These are phyloP conservation scores for Rhizopogon roseolus DNA, from an alignment of 768 basidiomycete species.

Conservation along the genomic window DNA sequence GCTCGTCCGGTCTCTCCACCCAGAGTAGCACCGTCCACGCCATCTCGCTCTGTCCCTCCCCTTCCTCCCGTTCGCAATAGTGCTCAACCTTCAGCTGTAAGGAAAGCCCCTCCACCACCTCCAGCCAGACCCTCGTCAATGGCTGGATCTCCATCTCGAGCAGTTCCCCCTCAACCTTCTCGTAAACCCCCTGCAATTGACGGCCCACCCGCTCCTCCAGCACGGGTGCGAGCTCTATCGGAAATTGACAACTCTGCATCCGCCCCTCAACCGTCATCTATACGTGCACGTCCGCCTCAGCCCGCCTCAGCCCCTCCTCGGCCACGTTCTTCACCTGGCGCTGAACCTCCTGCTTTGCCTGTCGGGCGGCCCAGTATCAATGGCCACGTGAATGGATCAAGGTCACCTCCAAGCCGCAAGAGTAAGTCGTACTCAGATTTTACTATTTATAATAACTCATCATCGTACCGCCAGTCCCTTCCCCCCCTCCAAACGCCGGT, in stretches of 20 bases:
- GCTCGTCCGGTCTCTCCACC: constrained; percentile 23
- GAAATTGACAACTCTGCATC: constrained; percentile 32
- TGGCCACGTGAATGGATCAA: constrained; percentile 24
- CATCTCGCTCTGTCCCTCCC: constrained; percentile 14
- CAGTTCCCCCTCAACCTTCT: constrained; percentile 34
- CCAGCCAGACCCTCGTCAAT: constrained; percentile 37
- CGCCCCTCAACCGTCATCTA: constrained; percentile 5
- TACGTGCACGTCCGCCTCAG: constrained; percentile 7
- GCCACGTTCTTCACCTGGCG: constrained; percentile 21
- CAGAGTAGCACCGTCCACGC: constrained; percentile 7
- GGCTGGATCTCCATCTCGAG: constrained; percentile 22
- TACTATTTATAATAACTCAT: constrained; percentile 6
- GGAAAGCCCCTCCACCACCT: constrained; percentile 41
- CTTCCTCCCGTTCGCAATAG: constrained; percentile 28
- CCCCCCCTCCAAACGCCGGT: constrained; percentile 60
- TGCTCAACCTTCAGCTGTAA: constrained; percentile 33
- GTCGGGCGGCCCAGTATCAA: constrained; percentile 8
- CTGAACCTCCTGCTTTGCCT: constrained; percentile 13
- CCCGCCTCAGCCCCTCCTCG: constrained; percentile 16
- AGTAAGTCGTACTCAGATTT: constrained; percentile 33
- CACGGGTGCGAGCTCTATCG: constrained; percentile 40
- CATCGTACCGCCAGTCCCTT: constrained; percentile 34
- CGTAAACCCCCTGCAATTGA: constrained; percentile 28
- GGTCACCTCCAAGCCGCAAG: constrained; percentile 37
- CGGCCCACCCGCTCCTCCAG: constrained; percentile 28